These are phyloP conservation scores for Xerocomus brunneocitrinus DNA, from an alignment of 768 basidiomycete species.

Conservation along the genomic window DNA sequence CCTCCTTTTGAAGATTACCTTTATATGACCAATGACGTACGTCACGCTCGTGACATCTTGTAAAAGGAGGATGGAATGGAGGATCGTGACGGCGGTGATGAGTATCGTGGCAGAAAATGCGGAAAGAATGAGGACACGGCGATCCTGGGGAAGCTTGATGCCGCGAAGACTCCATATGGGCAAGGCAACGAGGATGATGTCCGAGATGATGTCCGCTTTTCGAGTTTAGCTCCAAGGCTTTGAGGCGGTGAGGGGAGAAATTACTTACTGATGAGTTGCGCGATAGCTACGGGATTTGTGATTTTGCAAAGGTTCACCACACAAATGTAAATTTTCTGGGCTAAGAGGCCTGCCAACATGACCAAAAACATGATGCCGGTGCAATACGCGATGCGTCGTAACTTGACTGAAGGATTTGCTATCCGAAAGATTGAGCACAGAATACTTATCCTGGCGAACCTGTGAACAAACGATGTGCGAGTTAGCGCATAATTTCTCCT, in stretches of 20 bases:
- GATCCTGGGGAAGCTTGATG: slow-evolving; percentile 10
- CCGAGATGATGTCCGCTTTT: slow-evolving; percentile 23
- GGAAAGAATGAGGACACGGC: slow-evolving; percentile 20
- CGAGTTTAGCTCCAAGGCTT: background rate
- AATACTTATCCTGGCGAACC: slow-evolving; percentile 28
- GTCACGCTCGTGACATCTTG: background rate
- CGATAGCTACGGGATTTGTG: slow-evolving; percentile 7
- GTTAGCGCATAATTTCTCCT: background rate
- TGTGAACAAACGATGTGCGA: background rate
- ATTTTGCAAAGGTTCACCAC: background rate
- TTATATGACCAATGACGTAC: slow-evolving; percentile 19
- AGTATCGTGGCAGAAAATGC: slow-evolving; percentile 22
- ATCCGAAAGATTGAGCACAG: slow-evolving; percentile 24
- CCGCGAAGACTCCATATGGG: slow-evolving; percentile 16
- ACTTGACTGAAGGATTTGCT: slow-evolving; percentile 7
- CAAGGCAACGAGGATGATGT: slow-evolving; percentile 14
- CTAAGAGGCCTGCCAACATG: slow-evolving; percentile 12
- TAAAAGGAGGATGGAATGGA: slow-evolving; percentile 22
- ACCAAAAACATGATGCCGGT: slow-evolving; percentile 15
- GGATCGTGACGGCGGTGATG: slow-evolving; percentile 19
- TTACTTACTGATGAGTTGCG: slow-evolving; percentile 24
- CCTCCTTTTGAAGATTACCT: slow-evolving; percentile 10
- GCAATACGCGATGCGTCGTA: slow-evolving; percentile 13
- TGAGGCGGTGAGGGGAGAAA: background rate
- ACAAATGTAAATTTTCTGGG: slow-evolving; percentile 19